Evolutionary conservation across 192 early-diverging fungal species (phyloP), one percentile per base, ranked within the genome.

Genomic region (Dispira simplex): DNA sequence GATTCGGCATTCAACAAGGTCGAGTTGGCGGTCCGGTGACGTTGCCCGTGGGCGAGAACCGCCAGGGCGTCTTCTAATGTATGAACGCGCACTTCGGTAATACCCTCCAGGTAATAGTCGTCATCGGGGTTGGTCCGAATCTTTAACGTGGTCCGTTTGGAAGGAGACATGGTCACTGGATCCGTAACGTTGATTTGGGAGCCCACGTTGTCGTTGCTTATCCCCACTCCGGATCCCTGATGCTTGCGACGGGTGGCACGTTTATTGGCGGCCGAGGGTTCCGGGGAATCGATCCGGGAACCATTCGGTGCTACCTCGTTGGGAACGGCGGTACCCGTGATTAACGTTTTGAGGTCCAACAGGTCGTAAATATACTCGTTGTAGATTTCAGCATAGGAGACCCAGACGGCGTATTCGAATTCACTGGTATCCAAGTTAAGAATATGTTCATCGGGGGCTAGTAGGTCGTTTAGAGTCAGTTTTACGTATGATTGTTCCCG

Each of bases 351-450:
- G 2, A 74, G 68, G 28, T 77, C 80, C 44, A 98, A 71, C 44
- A 98, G 74, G 63, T 98, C 95, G 58, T 85, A 87, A 14, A 98
- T 85, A 66, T 76, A 83, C 66, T 92, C 89, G 53, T 83, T 88
- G 70, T 93, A 94, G 27, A 98, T 84, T 64, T 98, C 95, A 28
- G 90, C 68, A 72, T 90, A 98, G 11, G 88, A 90, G 28, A 94
- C 85, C 68, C 90, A 87, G 44, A 98, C 77, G 12, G 87, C 72
- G 68, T 86, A 98, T 65, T 87, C 88, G 64, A 83, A 84, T 26
- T 83, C 71, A 46, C 56, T 46, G 12, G 46, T 52, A 57, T 64
- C 63, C 16, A 64, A 5, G 27, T 64, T 54, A 32, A 64, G 46
- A 11, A 46, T 62, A 32, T 62, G 39, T 62, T 77, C 76, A 44